Base-by-base conservation (phyloP, 306 rosid species). In the Cucurbita argyrosperma region DNA sequence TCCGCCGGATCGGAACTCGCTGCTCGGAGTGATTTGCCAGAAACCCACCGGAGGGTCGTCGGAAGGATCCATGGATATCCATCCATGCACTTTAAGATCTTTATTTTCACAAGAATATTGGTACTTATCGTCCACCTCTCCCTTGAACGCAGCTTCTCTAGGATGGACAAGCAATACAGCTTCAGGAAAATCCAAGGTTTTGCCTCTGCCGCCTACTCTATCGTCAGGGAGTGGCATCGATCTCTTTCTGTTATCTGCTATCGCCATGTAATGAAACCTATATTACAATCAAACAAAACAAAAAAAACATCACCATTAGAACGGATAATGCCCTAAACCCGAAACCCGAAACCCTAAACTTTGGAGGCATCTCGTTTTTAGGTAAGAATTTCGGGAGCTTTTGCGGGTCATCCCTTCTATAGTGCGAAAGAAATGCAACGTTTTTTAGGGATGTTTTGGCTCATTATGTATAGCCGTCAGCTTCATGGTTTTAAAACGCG, bases 1-100 rank as follows among this genome's bases (percentile, higher is more conserved):
- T 52, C 99, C 99, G 77, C 92, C 97, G 1, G 99, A 88, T 77
- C 90, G 84, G 76, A 91, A 94, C 75, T 94, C 99, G 42, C 84
- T 79, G 65, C 83, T 85, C 3, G 99, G 95, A 0, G 96, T 88
- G 57, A 94, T 89, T 14, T 84, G 79, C 97, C 99, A 91, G 63
- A 91, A 91, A 38, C 97, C 99, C 4, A 83, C 72, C 0, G 76
- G 67, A 0, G 83, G 83, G 51, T 84, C 80, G 52, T 21, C 54
- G 26, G 81, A 74, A 0, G 83, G 83, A 56, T 84, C 80, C 57
- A 35, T 60, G 26, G 81, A 74, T 63, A 84, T 72, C 88, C 88
- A 82, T 37, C 85, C 88, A 71, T 82, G 88, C 12, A 84, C 88
- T 66, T 45, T 55, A 46, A 7, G 78, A 53, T 84, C 88, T 47